Percentiles rank a stretch among this genome's conserved stretches.
Evolutionary conservation across 257 asterid species (phyloP).

Genomic region (Hygrophila difformis): DNA sequence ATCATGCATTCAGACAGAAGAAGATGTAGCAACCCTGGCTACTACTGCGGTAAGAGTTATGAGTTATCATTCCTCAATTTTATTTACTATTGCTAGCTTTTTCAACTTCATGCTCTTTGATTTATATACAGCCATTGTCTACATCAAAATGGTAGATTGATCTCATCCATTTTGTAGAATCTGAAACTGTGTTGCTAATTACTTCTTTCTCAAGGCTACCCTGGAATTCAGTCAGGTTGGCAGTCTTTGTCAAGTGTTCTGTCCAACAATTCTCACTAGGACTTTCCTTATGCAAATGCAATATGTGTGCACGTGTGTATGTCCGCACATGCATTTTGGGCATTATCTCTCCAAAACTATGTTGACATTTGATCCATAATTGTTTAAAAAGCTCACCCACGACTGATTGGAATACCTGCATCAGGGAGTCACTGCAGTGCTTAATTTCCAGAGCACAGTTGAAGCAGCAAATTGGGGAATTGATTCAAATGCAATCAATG

Average conservation of each 20-base stretch:
- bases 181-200: too few species aligned
- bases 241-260: too few species aligned
- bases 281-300: too few species aligned
- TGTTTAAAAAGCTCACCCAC: conserved; percentile 19
- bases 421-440: conserved; percentile 92
- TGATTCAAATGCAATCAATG: conserved; percentile 51
- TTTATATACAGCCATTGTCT: too few species aligned
- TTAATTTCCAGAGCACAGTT: conserved; percentile 76
- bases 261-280: too few species aligned
- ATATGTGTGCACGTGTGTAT: too few species aligned
- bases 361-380: conserved; percentile 12
- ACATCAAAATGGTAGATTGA: too few species aligned
- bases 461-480: conserved; percentile 97
- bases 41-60: conserved; percentile 51
- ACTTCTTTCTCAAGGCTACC: too few species aligned
- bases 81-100: conserved; percentile 7
- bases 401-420: conserved; percentile 27
- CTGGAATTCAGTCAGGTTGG: too few species aligned
- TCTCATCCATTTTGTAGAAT: too few species aligned
- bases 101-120: conserved; percentile 1
- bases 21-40: conserved; percentile 64
- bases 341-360: too few species aligned
- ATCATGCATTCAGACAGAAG: conserved; percentile 80
- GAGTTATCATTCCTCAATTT: conserved; percentile 12
- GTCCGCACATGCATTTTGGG: too few species aligned